phyloP scores from a whole-genome alignment of 2,329 filamentous ascomycete species.

The Ophiobolus disseminans region DNA sequence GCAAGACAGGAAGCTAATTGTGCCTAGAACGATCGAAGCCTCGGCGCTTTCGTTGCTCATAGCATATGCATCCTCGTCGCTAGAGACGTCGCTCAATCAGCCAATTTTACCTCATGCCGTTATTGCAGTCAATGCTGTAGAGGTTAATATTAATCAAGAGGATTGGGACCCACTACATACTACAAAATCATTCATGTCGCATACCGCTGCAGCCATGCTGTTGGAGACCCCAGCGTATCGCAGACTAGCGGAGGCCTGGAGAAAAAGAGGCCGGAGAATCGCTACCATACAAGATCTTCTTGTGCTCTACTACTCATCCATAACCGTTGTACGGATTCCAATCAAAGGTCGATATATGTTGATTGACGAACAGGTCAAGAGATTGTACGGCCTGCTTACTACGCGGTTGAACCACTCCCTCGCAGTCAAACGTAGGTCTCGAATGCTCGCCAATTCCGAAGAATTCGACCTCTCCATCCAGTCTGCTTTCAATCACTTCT shows the following conservation, averaged over 20 bases:
- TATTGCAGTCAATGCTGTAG: slow-evolving; percentile 59
- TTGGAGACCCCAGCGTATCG: slow-evolving; percentile 7
- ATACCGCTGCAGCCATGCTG: slow-evolving; percentile 6
- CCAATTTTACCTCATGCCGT: slow-evolving; percentile 62
- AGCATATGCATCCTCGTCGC: slow-evolving; percentile 5
- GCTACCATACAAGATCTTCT: slow-evolving; percentile 15
- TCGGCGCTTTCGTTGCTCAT: not conserved
- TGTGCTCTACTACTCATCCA: slow-evolving; percentile 58
- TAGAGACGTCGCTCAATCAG: slow-evolving; percentile 54
- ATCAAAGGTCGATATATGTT: slow-evolving; percentile 54
- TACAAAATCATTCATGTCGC: slow-evolving; percentile 48
- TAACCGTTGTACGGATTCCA: slow-evolving; percentile 58
- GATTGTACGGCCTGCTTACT: slow-evolving; percentile 48
- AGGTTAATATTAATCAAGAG: slow-evolving; percentile 47
- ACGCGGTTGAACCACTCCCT: slow-evolving; percentile 34
- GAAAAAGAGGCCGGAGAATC: not conserved
- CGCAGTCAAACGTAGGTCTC: slow-evolving; percentile 30
- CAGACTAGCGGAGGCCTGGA: slow-evolving; percentile 9
- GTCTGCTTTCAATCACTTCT: slow-evolving; percentile 59
- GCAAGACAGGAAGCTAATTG: too few species aligned
- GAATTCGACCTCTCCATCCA: slow-evolving; percentile 58
- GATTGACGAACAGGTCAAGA: slow-evolving; percentile 58
- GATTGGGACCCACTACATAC: slow-evolving; percentile 53
- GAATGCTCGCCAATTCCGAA: slow-evolving; percentile 57
- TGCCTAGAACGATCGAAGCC: slow-evolving; percentile 5